These are phyloP conservation scores for Boletus pseudopeckii DNA, from an alignment of 768 basidiomycete genomes.

Conservation along the genomic window DNA sequence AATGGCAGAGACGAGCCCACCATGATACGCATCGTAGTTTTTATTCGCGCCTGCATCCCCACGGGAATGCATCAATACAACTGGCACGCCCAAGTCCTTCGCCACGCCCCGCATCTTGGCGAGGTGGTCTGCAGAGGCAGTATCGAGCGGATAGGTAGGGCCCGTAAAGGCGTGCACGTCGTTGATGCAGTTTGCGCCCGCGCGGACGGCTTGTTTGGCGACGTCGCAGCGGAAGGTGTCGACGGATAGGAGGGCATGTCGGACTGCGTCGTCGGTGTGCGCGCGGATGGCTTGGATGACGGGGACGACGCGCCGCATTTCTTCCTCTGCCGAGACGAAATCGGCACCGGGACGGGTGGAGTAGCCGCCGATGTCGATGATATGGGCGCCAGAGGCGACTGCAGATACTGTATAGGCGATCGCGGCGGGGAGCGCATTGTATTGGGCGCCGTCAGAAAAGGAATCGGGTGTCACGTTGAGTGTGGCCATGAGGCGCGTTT, in stretches of 20 bases:
- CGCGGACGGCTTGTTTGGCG: slow-evolving; percentile 48
- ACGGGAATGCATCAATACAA: slow-evolving; percentile 92
- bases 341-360: slow-evolving; percentile 83
- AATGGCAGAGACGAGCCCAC: slow-evolving; percentile 64
- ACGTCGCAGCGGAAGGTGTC: slow-evolving; percentile 29
- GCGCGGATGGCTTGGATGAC: slow-evolving; percentile 58
- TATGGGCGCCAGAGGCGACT: slow-evolving; percentile 56
- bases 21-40: slow-evolving; percentile 50
- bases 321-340: slow-evolving; percentile 65
- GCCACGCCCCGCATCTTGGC: slow-evolving; percentile 63
- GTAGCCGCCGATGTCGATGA: slow-evolving; percentile 92
- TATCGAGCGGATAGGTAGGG: slow-evolving; percentile 40
- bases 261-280: slow-evolving; percentile 15
- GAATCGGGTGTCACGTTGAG: slow-evolving; percentile 95
- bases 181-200: slow-evolving; percentile 84
- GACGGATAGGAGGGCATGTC: slow-evolving; percentile 20
- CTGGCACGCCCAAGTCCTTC: slow-evolving; percentile 65
- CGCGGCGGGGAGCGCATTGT: slow-evolving; percentile 52
- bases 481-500: slow-evolving; percentile 84
- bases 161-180: slow-evolving; percentile 86
- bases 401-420: slow-evolving; percentile 50
- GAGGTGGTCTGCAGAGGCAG: slow-evolving; percentile 39
- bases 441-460: slow-evolving; percentile 81
- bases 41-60: slow-evolving; percentile 79
- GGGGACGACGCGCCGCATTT: slow-evolving; percentile 69